Evolutionary conservation across 2,329 filamentous ascomycete genomes (phyloP).

Genomic region (Acephala macrosclerotiorum): DNA sequence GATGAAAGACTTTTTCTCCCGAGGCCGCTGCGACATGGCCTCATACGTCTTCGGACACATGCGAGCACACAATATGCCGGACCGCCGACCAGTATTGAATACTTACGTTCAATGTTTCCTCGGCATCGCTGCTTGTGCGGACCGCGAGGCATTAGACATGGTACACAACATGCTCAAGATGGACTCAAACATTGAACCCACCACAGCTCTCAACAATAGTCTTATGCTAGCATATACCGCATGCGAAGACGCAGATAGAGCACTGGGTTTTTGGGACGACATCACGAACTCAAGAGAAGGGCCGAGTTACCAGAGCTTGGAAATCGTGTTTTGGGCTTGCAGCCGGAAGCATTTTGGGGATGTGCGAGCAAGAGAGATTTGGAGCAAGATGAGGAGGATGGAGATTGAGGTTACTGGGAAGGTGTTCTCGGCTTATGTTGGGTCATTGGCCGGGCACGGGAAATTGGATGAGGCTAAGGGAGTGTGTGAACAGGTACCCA

Average conservation of each 20-base stretch:
- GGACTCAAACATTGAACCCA: slow-evolving; percentile 80
- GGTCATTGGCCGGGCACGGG: slow-evolving; percentile 76
- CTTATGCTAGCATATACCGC: slow-evolving; percentile 86
- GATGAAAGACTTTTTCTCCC: slow-evolving; percentile 84
- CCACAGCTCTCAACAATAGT: slow-evolving; percentile 80
- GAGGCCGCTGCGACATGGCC: slow-evolving; percentile 83
- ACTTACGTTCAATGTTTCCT: slow-evolving; percentile 83
- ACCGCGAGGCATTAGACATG: slow-evolving; percentile 71
- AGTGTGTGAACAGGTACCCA: slow-evolving; percentile 71
- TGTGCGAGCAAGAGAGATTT: slow-evolving; percentile 70
- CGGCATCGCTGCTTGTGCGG: slow-evolving; percentile 69
- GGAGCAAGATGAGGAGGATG: slow-evolving; percentile 74
- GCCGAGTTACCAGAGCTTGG: slow-evolving; percentile 81
- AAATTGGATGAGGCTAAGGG: slow-evolving; percentile 72
- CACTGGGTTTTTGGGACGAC: slow-evolving; percentile 82
- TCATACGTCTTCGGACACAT: slow-evolving; percentile 90
- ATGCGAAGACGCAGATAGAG: slow-evolving; percentile 69
- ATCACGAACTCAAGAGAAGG: slow-evolving; percentile 87
- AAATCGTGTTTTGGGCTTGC: slow-evolving; percentile 82
- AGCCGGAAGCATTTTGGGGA: slow-evolving; percentile 67
- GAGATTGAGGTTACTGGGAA: slow-evolving; percentile 78
- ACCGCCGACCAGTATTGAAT: slow-evolving; percentile 71
- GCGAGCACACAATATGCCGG: slow-evolving; percentile 74
- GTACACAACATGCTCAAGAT: slow-evolving; percentile 96
- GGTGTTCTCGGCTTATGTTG: slow-evolving; percentile 80